These are phyloP conservation scores for Lizonia empirigonia DNA, from an alignment of 2,329 filamentous ascomycete species.

Conservation along the genomic window DNA sequence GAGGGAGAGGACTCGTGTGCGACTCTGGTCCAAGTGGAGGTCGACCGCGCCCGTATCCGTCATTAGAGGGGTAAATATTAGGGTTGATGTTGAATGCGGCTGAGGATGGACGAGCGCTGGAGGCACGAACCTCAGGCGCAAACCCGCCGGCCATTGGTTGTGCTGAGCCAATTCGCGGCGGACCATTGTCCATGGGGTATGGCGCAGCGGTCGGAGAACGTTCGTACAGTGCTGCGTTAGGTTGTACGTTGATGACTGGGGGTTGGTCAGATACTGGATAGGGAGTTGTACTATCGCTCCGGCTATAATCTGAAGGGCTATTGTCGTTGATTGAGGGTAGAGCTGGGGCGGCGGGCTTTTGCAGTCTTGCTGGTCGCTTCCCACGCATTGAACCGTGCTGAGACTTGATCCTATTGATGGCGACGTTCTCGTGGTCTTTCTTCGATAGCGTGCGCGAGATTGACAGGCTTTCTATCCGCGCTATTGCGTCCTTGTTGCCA, in stretches of 20 bases:
- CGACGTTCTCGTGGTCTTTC: constrained; percentile 89
- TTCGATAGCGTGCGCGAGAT: constrained; percentile 85
- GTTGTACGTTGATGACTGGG: constrained; percentile 34
- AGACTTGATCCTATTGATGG: constrained; percentile 79
- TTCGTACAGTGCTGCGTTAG: constrained; percentile 38
- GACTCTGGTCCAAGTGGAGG: constrained; percentile 32
- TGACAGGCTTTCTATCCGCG: constrained; percentile 81
- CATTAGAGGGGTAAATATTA: constrained; percentile 46
- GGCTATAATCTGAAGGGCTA: constrained; percentile 44
- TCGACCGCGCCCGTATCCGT: constrained; percentile 39
- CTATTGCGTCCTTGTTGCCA: constrained; percentile 86
- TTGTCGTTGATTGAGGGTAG: constrained; percentile 50
- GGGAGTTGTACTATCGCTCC: constrained; percentile 48
- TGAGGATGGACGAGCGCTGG: constrained; percentile 56
- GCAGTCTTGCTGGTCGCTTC: constrained; percentile 53
- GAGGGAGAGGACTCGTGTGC: constrained; percentile 40
- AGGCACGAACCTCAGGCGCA: constrained; percentile 56
- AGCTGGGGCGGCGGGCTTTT: constrained; percentile 42
- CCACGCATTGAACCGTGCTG: constrained; percentile 59
- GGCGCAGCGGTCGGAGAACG: constrained; percentile 65
- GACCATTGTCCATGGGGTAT: constrained; percentile 72
- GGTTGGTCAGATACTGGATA: constrained; percentile 54
- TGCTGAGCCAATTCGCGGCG: constrained; percentile 52
- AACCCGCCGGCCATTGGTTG: constrained; percentile 49
- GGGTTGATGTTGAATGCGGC: constrained; percentile 60